A percentile compares a stretch with the other conserved stretches of the same genome.
These are phyloP conservation scores for Gloeostereum incarnatum DNA, from an alignment of 768 basidiomycete genomes.

Conservation along the genomic window DNA sequence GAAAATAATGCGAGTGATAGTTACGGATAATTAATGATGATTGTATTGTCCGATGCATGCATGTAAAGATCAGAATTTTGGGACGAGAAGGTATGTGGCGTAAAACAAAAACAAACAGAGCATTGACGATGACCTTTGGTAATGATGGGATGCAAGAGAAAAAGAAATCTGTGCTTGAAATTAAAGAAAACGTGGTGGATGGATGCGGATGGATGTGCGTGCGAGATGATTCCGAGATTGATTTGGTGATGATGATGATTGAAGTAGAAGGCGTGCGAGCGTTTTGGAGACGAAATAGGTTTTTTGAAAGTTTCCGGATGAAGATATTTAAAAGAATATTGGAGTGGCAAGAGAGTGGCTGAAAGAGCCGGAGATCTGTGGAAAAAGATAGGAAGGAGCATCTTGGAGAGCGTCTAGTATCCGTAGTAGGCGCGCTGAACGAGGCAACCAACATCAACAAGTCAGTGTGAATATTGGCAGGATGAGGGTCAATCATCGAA, in stretches of 20 bases:
- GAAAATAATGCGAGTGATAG: neutral
- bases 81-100: neutral
- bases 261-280: slow-evolving; percentile 2
- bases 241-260: slow-evolving; percentile 4
- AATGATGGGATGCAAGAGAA: neutral
- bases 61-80: too few species aligned
- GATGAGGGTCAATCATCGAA: slow-evolving; percentile 11
- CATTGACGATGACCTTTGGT: neutral
- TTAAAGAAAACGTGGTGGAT: neutral
- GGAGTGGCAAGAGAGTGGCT: slow-evolving; percentile 4
- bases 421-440: slow-evolving; percentile 57
- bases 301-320: neutral
- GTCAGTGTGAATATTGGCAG: slow-evolving; percentile 7
- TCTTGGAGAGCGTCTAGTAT: slow-evolving; percentile 23
- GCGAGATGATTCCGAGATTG: slow-evolving; percentile 6
- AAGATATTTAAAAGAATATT: neutral
- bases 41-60: too few species aligned
- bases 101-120: neutral
- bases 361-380: slow-evolving; percentile 5
- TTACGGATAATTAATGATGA: neutral
- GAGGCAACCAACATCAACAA: slow-evolving; percentile 7
- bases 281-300: neutral
- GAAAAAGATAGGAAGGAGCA: neutral
- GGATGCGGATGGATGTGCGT: slow-evolving; percentile 1
- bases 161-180: neutral